These are phyloP conservation scores for Tubosaeta brunneosetosa DNA, from an alignment of 768 basidiomycete species.

Conservation along the genomic window DNA sequence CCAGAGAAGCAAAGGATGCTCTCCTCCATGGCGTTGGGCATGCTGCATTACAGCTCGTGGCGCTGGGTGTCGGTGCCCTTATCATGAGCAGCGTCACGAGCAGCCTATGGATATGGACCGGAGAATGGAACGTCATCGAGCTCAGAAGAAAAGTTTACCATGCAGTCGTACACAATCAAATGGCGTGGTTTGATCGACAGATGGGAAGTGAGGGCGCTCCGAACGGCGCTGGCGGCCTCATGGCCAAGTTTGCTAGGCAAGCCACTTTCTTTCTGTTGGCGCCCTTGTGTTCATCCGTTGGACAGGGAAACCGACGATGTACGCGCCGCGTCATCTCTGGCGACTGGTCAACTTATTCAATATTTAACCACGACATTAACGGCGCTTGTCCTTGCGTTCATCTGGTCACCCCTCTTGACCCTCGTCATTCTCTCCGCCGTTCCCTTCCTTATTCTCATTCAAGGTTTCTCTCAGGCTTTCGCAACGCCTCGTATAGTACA, in stretches of 20 bases:
- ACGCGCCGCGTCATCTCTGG: slow-evolving; percentile 76
- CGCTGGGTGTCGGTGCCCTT: slow-evolving; percentile 61
- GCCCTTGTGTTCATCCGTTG: slow-evolving; percentile 5
- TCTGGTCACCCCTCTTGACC: slow-evolving; percentile 75
- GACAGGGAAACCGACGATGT: slow-evolving; percentile 92
- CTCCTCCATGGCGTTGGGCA: slow-evolving; percentile 56
- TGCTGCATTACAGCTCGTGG: slow-evolving; percentile 62
- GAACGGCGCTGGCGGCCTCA: slow-evolving; percentile 84
- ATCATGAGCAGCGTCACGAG: slow-evolving; percentile 70
- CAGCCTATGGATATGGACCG: slow-evolving; percentile 81
- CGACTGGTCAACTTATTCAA: slow-evolving; percentile 73
- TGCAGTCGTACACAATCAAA: slow-evolving; percentile 62
- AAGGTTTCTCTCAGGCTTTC: slow-evolving; percentile 66
- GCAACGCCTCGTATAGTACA: slow-evolving; percentile 60
- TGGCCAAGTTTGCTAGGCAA: slow-evolving; percentile 88
- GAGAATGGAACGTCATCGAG: slow-evolving; percentile 70
- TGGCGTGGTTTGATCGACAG: slow-evolving; percentile 90
- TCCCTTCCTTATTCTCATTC: slow-evolving; percentile 74
- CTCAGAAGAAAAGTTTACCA: slow-evolving; percentile 66
- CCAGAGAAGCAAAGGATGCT: slow-evolving; percentile 40
- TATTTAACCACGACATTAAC: slow-evolving; percentile 75
- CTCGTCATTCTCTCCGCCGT: slow-evolving; percentile 90
- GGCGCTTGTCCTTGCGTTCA: slow-evolving; percentile 78
- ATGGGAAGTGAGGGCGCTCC: slow-evolving; percentile 65
- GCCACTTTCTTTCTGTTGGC: not conserved